Evolutionary conservation across 768 basidiomycete genomes (phyloP).

Genomic region (Russula emetica): DNA sequence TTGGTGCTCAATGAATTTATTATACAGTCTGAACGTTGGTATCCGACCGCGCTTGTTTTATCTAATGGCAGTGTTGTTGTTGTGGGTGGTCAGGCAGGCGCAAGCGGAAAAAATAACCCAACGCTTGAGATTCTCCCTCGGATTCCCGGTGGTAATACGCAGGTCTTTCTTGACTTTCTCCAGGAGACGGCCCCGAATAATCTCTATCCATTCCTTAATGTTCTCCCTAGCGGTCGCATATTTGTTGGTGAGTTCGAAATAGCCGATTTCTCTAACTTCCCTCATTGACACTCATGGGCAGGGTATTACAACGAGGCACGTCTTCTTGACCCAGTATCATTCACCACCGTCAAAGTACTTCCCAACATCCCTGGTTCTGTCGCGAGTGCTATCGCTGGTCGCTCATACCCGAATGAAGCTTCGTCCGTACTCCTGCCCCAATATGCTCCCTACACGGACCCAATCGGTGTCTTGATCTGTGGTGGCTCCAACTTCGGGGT

Average conservation of each 20-base stretch:
- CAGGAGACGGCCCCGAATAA: slow-evolving; percentile 73
- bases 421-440: slow-evolving; percentile 66
- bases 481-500: slow-evolving; percentile 64
- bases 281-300: slow-evolving; percentile 29
- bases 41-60: slow-evolving; percentile 62
- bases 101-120: slow-evolving; percentile 61
- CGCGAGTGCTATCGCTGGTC: slow-evolving; percentile 61
- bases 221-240: slow-evolving; percentile 64
- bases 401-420: slow-evolving; percentile 74
- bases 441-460: slow-evolving; percentile 67
- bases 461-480: slow-evolving; percentile 64
- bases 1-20: not conserved
- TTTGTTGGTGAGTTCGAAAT: slow-evolving; percentile 54
- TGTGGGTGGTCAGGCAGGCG: slow-evolving; percentile 70
- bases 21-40: slow-evolving; percentile 60
- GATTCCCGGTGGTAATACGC: slow-evolving; percentile 58
- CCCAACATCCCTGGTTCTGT: slow-evolving; percentile 77
- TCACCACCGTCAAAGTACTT: slow-evolving; percentile 52
- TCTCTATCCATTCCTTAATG: slow-evolving; percentile 70
- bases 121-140: slow-evolving; percentile 69
- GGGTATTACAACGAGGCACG: slow-evolving; percentile 81
- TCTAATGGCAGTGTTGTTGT: slow-evolving; percentile 71
- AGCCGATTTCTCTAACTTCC: not conserved
- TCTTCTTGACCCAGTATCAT: slow-evolving; percentile 61
- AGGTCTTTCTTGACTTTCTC: slow-evolving; percentile 59